Base-by-base conservation (phyloP, 495 filamentous ascomycete genomes). In the Stereocaulon alpinum region DNA sequence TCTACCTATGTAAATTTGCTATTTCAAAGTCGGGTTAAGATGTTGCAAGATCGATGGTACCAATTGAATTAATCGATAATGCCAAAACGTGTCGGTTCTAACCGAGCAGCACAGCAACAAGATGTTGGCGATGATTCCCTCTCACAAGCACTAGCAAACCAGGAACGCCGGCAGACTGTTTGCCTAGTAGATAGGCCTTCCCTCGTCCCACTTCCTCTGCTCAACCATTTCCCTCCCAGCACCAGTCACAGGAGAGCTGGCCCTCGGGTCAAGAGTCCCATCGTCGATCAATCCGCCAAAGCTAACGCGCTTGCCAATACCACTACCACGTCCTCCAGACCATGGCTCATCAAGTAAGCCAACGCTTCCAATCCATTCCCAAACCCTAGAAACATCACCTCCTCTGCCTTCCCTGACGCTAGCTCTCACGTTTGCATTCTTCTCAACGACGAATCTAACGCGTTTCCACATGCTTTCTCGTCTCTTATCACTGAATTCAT, bases 301-400 rank as follows among this genome's bases (percentile, higher is more conserved):
- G 42, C 68, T 66, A 4, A 70, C 64, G 41, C 70, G 73, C 43
- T 70, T 73, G 11, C 67, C 63, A 24, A 63, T 49, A 24, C 64
- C 56, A 10, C 67, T 62, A 10, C 62, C 60, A 10, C 59, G 58
- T 29, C 59, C 61, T 7, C 61, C 61, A 24, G 59, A 59, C 52
- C 56, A 52, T 14, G 56, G 42, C 34, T 60, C 66, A 52, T 60
- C 64, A 65, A 67, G 69, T 63, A 80, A 60, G 72, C 82, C 72
- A 2, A 59, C 64, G 32, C 78, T 74, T 32, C 93, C 93, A 68
- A 96, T 91, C 93, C 93, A 99, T 69, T 95, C 92, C 93, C 93
- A 99, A 18, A 87, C 85, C 50, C 89, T 80, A 15, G 87, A 84
- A 54, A 96, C 82, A 68, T 99, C 93, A 18, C 93, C 93, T 62